Conservation (phyloP, 2,329 filamentous ascomycete species). For the Sarocladium strictum region DNA sequence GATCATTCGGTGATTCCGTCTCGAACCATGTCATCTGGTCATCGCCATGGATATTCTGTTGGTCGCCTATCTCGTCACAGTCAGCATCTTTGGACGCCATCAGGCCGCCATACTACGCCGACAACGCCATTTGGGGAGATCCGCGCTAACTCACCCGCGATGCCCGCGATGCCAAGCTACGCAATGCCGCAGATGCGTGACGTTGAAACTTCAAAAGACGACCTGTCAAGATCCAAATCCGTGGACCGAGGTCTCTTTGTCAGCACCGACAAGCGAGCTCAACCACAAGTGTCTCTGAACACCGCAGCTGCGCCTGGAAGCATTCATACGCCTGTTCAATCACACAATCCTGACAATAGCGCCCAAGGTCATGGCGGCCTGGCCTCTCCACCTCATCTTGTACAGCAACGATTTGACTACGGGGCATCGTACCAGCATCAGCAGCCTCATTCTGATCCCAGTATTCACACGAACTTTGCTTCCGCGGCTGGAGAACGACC, state of each 20-base stretch:
- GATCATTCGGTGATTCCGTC: not conserved
- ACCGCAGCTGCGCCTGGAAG: slow-evolving; percentile 56
- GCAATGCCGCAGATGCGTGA: slow-evolving; percentile 18
- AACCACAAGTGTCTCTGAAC: slow-evolving; percentile 58
- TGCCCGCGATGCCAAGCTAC: not conserved
- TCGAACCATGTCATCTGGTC: slow-evolving; percentile 19
- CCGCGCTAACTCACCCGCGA: not conserved
- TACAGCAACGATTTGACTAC: slow-evolving; percentile 26
- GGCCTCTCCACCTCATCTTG: slow-evolving; percentile 32
- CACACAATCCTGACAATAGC: slow-evolving; percentile 13
- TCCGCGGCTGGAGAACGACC: slow-evolving; percentile 13
- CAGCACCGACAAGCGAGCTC: slow-evolving; percentile 57
- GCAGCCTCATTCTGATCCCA: slow-evolving; percentile 39
- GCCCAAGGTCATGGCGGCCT: slow-evolving; percentile 19
- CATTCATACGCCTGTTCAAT: slow-evolving; percentile 31
- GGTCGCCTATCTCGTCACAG: slow-evolving; percentile 38
- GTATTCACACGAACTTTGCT: slow-evolving; percentile 23
- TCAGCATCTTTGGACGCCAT: slow-evolving; percentile 27
- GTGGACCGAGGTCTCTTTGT: slow-evolving; percentile 57
- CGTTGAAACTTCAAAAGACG: slow-evolving; percentile 32
- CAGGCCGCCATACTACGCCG: not conserved
- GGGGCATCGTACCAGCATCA: slow-evolving; percentile 34
- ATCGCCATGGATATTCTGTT: slow-evolving; percentile 38
- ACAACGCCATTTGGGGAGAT: not conserved
- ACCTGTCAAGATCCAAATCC: slow-evolving; percentile 51